Evolutionary conservation across 1,139 yeast species (phyloP).

Genomic region (Magnusiomyces paraingens): DNA sequence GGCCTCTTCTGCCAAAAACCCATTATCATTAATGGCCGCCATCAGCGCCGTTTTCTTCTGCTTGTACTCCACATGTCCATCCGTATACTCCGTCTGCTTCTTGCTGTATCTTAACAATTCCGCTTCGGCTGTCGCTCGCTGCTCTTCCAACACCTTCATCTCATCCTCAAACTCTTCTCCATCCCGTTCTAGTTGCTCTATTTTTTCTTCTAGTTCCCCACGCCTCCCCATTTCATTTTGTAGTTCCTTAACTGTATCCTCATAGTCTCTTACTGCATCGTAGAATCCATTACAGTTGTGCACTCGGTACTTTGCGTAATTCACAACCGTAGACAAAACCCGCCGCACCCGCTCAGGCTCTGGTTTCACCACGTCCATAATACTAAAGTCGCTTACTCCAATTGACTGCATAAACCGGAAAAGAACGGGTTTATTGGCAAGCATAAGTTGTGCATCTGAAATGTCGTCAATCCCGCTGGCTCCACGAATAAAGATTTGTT

Average conservation of each 20-base stretch:
- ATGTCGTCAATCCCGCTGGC: constrained; percentile 26
- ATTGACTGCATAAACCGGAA: constrained; percentile 59
- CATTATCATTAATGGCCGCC: constrained; percentile 50
- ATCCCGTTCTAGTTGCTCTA: constrained; percentile 37
- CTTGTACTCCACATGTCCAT: constrained; percentile 57
- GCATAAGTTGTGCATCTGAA: constrained; percentile 35
- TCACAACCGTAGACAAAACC: constrained; percentile 74
- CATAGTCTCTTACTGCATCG: constrained; percentile 43
- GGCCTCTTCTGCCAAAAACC: constrained; percentile 48
- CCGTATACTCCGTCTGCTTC: constrained; percentile 42
- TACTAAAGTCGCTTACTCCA: constrained; percentile 71
- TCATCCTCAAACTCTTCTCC: constrained; percentile 27
- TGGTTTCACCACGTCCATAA: constrained; percentile 65
- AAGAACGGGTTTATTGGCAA: constrained; percentile 55
- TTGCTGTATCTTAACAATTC: constrained; percentile 18
- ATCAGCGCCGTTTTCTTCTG: constrained; percentile 53
- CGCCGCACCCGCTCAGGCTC: constrained; percentile 60
- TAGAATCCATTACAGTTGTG: too few species aligned
- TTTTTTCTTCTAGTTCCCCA: constrained; percentile 38
- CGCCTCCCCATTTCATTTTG: constrained; percentile 44
- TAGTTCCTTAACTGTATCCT: constrained; percentile 50
- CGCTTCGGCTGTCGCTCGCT: too few species aligned
- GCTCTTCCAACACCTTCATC: constrained; percentile 14
- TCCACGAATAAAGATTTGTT: constrained; percentile 24
- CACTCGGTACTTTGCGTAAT: constrained; percentile 56